Evolutionary conservation across 306 rosid genomes (phyloP).

Genomic region (Cucumis sativus): DNA sequence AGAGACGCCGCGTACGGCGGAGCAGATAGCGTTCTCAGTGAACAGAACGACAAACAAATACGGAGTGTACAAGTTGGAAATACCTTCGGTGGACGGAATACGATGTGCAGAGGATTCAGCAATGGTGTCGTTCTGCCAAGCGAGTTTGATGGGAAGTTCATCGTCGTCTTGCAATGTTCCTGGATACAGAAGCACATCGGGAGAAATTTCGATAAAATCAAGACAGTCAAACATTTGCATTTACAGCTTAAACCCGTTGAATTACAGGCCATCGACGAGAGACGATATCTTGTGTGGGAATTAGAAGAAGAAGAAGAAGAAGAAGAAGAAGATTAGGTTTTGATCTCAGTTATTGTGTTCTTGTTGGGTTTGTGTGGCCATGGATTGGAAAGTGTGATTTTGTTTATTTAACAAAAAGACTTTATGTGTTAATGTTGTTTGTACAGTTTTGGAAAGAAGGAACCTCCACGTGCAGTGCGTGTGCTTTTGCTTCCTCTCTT

Average conservation of each 20-base stretch:
- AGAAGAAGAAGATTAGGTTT: not conserved
- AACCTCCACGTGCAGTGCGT: not conserved
- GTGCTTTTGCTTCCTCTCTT: not conserved
- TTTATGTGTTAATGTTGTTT: not conserved
- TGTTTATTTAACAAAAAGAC: not conserved
- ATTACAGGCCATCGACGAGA: slow-evolving; percentile 66
- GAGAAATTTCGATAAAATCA: slow-evolving; percentile 62
- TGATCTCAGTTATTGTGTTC: not conserved
- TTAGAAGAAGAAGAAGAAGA: not conserved
- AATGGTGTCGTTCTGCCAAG: slow-evolving; percentile 57
- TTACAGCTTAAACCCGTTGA: slow-evolving; percentile 69
- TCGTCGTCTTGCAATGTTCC: slow-evolving; percentile 80
- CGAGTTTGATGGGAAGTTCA: slow-evolving; percentile 55
- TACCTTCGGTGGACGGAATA: slow-evolving; percentile 87
- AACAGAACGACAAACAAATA: slow-evolving; percentile 71
- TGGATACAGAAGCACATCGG: slow-evolving; percentile 66
- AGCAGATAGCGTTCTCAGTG: slow-evolving; percentile 71
- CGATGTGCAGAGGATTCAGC: slow-evolving; percentile 84
- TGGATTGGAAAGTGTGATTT: not conserved
- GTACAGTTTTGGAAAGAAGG: not conserved
- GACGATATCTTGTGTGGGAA: slow-evolving; percentile 46
- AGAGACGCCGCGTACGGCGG: slow-evolving; percentile 44
- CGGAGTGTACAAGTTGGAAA: slow-evolving; percentile 72
- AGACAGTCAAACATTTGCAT: slow-evolving; percentile 67
- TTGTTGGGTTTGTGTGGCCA: not conserved